These are phyloP conservation scores for Populus pruinosa DNA, from an alignment of 345 rosid genomes.

Conservation along the genomic window DNA sequence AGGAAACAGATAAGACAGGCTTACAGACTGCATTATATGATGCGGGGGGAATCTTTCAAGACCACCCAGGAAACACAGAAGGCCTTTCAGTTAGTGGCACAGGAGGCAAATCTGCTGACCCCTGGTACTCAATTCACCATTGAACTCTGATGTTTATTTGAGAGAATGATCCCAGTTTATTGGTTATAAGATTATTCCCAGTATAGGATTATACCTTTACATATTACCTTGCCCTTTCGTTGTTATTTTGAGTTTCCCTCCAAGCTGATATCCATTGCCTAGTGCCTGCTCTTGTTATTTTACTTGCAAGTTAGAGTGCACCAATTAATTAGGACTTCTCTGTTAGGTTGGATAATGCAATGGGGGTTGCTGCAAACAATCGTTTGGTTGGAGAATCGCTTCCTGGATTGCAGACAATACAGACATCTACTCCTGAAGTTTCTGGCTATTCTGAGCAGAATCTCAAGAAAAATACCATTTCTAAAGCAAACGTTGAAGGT, in stretches of 20 bases:
- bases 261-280: not conserved
- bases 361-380: constrained; percentile 31
- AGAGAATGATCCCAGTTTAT: not conserved
- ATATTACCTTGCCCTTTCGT: not conserved
- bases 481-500: constrained; percentile 41
- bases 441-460: constrained; percentile 39
- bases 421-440: constrained; percentile 25
- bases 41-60: constrained; percentile 33
- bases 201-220: not conserved
- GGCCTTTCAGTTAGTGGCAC: constrained; percentile 32
- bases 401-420: constrained; percentile 25
- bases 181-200: not conserved
- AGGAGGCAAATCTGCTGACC: constrained; percentile 32
- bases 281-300: too few relatives aligned
- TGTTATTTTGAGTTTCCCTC: not conserved
- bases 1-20: constrained; percentile 37
- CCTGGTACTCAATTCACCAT: constrained; percentile 33
- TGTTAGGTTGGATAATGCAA: constrained; percentile 45
- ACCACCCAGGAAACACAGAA: constrained; percentile 32
- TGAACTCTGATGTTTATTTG: not conserved
- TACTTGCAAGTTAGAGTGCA: not conserved
- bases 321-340: constrained; percentile 6
- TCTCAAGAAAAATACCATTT: constrained; percentile 31
- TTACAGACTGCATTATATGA: constrained; percentile 27
- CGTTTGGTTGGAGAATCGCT: constrained; percentile 34